A percentile compares a stretch with the other conserved stretches of the same genome.
Evolutionary conservation across 2,329 filamentous ascomycete genomes (phyloP).

Genomic region (Magnaporthiopsis incrustans): DNA sequence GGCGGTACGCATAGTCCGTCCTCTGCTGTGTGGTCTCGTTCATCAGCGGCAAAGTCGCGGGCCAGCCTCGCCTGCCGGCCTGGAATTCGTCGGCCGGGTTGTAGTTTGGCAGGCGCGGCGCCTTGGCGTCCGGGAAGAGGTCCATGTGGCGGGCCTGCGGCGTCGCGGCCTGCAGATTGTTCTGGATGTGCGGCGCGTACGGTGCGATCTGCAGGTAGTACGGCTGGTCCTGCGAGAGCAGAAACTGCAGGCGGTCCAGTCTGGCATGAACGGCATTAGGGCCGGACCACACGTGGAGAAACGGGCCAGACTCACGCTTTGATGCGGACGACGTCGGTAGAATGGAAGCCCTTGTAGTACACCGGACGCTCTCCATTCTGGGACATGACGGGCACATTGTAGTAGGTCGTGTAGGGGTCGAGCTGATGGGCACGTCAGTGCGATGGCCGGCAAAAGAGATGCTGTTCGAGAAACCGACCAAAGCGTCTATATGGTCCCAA

Average conservation of each 20-base stretch:
- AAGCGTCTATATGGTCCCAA: slow-evolving; percentile 43
- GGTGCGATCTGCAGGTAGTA: too few relatives aligned
- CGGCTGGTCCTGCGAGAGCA: slow-evolving; percentile 29
- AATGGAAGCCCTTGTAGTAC: slow-evolving; percentile 46
- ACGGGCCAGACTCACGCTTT: slow-evolving; percentile 22
- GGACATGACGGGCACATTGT: slow-evolving; percentile 53
- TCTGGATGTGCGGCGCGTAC: slow-evolving; percentile 21
- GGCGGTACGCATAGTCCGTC: slow-evolving; percentile 43
- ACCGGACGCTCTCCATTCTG: slow-evolving; percentile 46
- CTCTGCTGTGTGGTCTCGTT: too few relatives aligned
- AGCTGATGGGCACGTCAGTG: slow-evolving; percentile 20
- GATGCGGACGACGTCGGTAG: slow-evolving; percentile 42
- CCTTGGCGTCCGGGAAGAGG: slow-evolving; percentile 50
- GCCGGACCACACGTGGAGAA: too few relatives aligned
- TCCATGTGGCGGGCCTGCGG: slow-evolving; percentile 50
- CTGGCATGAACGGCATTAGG: too few relatives aligned
- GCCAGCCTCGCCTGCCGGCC: slow-evolving; percentile 16
- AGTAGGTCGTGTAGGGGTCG: slow-evolving; percentile 56
- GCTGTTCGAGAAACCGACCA: background rate
- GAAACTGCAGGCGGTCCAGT: background rate
- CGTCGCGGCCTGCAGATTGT: slow-evolving; percentile 33
- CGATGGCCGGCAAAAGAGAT: too few relatives aligned
- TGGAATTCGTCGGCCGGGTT: slow-evolving; percentile 46
- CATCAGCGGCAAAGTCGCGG: too few relatives aligned
- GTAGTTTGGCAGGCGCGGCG: slow-evolving; percentile 57